Base-by-base conservation (phyloP, 1,284 basidiomycete species). In the Vanrija sp. region DNA sequence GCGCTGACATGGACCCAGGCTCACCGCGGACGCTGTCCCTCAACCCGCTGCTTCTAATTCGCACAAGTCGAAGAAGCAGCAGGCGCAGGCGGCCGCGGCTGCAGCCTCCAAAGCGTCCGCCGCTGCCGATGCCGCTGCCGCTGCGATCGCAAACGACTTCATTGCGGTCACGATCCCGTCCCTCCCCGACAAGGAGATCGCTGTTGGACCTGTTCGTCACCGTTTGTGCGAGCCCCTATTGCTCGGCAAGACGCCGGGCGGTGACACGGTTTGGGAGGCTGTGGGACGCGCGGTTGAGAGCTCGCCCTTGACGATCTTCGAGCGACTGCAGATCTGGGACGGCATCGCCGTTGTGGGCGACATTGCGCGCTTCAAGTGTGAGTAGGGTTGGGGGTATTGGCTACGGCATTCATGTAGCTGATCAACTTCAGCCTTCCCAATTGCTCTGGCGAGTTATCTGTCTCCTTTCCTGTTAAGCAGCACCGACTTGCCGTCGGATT, bases 201-300 rank as follows among this genome's bases (percentile, higher is more conserved):
- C 85, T 1, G 68, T 97, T 29, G 93, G 92, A 6, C 86, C 89
- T 65, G 89, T 93, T 65, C 82, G 92, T 46, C 91, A 96, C 79
- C 82, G 89, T 42, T 86, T 94, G 71, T 91, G 89, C 69, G 93
- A 96, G 69, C 91, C 92, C 9, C 79, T 97, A 34, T 90, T 93
- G 62, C 16, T 51, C 1, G 72, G 71, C 7, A 63, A 59, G 44
- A 45, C 38, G 14, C 25, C 55, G 3, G 69, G 69, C 0, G 86
- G 92, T 57, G 87, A 89, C 29, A 71, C 67, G 1, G 62, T 80
- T 10, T 69, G 78, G 67, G 72, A 76, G 49, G 72, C 67, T 4
- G 60, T 78, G 49, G 71, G 72, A 3, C 57, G 71, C 21, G 72
- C 72, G 10, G 55, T 73, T 2, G 63, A 67, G 44, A 65, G 55